Evolutionary conservation across 2,329 filamentous ascomycete species (phyloP).

Genomic region (Hymenoscyphus occultus): DNA sequence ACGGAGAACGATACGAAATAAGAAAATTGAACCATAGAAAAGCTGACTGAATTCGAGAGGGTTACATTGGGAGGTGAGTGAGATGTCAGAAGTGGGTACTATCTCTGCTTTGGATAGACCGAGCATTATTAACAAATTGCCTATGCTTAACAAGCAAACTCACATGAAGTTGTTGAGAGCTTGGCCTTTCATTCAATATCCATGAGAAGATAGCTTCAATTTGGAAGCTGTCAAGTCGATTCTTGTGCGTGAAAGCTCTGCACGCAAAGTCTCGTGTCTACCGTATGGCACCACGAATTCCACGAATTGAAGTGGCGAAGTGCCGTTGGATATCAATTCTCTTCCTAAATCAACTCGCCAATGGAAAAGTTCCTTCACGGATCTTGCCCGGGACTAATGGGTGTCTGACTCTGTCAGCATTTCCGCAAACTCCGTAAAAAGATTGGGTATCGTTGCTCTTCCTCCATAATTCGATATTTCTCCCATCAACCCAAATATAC

Average conservation of each 20-base stretch:
- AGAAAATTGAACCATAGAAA: not conserved
- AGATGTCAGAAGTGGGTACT: not conserved
- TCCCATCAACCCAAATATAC: not conserved
- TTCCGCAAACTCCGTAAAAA: not conserved
- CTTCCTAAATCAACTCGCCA: too few species aligned
- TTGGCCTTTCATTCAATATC: not conserved
- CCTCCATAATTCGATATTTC: not conserved
- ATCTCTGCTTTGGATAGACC: not conserved
- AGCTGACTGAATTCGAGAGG: not conserved
- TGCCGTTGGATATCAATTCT: too few species aligned
- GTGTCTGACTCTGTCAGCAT: not conserved
- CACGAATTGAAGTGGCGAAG: too few species aligned
- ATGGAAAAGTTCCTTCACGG: not conserved
- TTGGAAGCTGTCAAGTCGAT: too few species aligned
- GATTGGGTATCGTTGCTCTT: slow-evolving; percentile 2
- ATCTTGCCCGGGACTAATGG: not conserved
- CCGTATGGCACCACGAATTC: too few species aligned
- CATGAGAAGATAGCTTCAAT: too few species aligned
- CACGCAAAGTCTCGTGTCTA: too few species aligned
- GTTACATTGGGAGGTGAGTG: not conserved
- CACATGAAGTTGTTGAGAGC: not conserved
- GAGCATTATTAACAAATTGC: too few species aligned
- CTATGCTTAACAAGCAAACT: not conserved
- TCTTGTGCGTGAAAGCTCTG: too few species aligned
- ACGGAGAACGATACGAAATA: not conserved